These are phyloP conservation scores for Salix udensis DNA, from an alignment of 345 rosid genomes.

Conservation along the genomic window DNA sequence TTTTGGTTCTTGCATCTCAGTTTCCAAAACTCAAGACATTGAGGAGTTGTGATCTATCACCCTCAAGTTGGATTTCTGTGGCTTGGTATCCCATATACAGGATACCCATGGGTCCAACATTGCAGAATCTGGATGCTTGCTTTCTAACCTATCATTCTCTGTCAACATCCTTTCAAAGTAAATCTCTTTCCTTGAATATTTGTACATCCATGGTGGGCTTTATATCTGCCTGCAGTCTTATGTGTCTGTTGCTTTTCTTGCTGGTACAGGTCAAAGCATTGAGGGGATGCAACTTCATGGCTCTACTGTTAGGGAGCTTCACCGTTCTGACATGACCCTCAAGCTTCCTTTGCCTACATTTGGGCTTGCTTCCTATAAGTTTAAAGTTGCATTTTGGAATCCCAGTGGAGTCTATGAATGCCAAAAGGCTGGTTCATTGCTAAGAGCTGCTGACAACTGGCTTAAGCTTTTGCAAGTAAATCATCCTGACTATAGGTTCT, in stretches of 20 bases:
- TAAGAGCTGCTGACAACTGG: conserved; percentile 68
- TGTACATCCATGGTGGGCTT: neutral
- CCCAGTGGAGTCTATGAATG: conserved; percentile 46
- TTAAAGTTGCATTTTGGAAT: conserved; percentile 72
- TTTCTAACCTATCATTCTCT: conserved; percentile 76
- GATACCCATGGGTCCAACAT: conserved; percentile 78
- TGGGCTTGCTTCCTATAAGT: conserved; percentile 82
- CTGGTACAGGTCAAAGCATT: conserved; percentile 36
- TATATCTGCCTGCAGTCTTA: neutral
- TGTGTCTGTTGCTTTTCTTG: neutral
- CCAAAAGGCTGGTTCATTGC: conserved; percentile 51
- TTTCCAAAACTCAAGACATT: conserved; percentile 68
- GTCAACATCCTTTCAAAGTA: conserved; percentile 59
- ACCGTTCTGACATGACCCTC: conserved; percentile 20
- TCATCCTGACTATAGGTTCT: conserved; percentile 79
- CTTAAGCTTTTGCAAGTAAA: conserved; percentile 58
- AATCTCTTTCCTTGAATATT: neutral
- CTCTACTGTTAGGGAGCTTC: conserved; percentile 34
- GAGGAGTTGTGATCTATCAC: conserved; percentile 74
- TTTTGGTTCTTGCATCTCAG: conserved; percentile 63
- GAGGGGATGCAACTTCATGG: conserved; percentile 21
- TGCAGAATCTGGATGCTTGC: conserved; percentile 90
- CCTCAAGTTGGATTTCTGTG: conserved; percentile 90
- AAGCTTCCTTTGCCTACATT: conserved; percentile 62
- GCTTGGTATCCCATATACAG: conserved; percentile 97